Evolutionary conservation across 2,329 filamentous ascomycete species (phyloP).

Genomic region (Aspergillus pseudoviridinutans): DNA sequence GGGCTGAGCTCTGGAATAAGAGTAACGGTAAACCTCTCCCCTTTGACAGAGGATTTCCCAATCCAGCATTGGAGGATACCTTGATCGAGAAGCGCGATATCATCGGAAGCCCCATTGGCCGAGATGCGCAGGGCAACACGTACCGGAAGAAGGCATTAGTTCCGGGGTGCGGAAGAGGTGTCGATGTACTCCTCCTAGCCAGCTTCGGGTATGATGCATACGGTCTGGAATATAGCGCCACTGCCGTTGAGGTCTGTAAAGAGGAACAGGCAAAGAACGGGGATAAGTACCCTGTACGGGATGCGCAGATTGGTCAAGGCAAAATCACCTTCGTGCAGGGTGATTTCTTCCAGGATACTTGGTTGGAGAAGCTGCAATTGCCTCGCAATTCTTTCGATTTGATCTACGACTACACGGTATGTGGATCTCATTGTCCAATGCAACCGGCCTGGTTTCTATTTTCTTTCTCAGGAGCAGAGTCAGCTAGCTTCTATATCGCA

Average conservation of each 20-base stretch:
- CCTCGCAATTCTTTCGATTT: conserved; percentile 41
- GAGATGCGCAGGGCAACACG: conserved; percentile 16
- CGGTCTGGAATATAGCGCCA: conserved; percentile 65
- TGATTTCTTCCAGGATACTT: conserved; percentile 44
- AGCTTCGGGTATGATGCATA: conserved; percentile 72
- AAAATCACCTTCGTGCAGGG: conserved; percentile 40
- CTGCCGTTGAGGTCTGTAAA: conserved; percentile 41
- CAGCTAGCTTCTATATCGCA: background rate
- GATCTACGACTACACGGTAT: conserved; percentile 61
- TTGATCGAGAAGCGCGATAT: conserved; percentile 39
- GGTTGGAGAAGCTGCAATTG: conserved; percentile 34
- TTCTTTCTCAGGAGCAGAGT: background rate
- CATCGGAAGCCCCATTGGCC: conserved; percentile 33
- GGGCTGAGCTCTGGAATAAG: conserved; percentile 55
- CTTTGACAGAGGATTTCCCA: conserved; percentile 58
- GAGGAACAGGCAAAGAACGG: conserved; percentile 31
- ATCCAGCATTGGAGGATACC: conserved; percentile 55
- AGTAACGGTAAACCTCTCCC: conserved; percentile 47
- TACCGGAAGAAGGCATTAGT: conserved; percentile 61
- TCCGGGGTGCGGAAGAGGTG: conserved; percentile 76
- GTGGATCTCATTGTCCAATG: conserved; percentile 16
- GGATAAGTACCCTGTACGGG: conserved; percentile 33
- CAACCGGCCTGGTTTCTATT: background rate
- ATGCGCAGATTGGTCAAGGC: conserved; percentile 34
- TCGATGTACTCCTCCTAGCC: conserved; percentile 73